Base-by-base conservation (phyloP, 371 early-diverging fungal genomes). In the Parasitella parasitica region DNA sequence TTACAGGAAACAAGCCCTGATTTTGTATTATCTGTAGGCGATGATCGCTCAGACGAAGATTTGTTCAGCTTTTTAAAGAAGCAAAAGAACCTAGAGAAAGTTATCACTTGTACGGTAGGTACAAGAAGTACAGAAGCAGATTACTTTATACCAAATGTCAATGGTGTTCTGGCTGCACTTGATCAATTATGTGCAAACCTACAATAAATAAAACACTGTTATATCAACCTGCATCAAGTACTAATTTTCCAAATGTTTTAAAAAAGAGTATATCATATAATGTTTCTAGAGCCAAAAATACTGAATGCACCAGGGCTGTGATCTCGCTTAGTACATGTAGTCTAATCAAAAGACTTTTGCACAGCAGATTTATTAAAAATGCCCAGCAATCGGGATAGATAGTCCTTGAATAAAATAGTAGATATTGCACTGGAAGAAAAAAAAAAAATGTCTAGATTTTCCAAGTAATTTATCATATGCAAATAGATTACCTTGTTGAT, bases 1-100 rank as follows among this genome's bases (percentile, higher is more conserved):
- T 61, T 89, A 53, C 76, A 85, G 71, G 73, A 79, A 57, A 74
- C 83, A 41, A 75, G 74, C 37, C 76, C 78, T 1, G 91, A 92
- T 56, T 90, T 91, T 67, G 78, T 91, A 13, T 68, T 94, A 12
- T 75, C 85, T n/a, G 75, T 91, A 38, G 93, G 95, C 9, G 90
- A 92, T 59, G 93, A 93, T 65, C 82, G 92, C 11, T 80, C 91
- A 9, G 93, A 93, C 51, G 95, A 94, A 75, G 90, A 87, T 53
- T 88, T 93, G 90, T 94, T 94, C 76, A 80, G 78, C 37, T 87
- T 81, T 52, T 72, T 91, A 16, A 82, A 86, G 54, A 83, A 84
- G 37, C 72, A 81, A 36, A 65, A 70, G 28, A 62, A 18, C 18
- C 28, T 46, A 3, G 57, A 69, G 16, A 64, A 71, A 34, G 77